Evolutionary conservation across 1,284 basidiomycete genomes (phyloP).

Genomic region (Rhizoctonia solani): DNA sequence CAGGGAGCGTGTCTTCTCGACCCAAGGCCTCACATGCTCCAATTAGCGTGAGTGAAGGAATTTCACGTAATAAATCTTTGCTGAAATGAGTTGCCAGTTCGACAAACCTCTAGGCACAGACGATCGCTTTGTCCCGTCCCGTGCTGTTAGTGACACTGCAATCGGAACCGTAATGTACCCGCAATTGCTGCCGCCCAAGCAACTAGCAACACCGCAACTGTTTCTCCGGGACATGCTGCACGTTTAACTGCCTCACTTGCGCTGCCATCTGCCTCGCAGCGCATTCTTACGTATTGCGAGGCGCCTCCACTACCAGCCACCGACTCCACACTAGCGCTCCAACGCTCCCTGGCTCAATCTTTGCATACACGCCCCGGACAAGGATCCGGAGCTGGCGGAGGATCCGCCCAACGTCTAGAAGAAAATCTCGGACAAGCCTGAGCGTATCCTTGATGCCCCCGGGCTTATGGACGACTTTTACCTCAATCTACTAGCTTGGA

Average conservation of each 20-base stretch:
- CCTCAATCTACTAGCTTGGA: constrained; percentile 93
- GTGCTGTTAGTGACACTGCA: constrained; percentile 56
- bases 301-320: constrained; percentile 70
- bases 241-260: constrained; percentile 74
- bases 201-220: constrained; percentile 42
- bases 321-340: constrained; percentile 68
- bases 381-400: constrained; percentile 59
- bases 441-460: constrained; percentile 93
- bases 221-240: constrained; percentile 76
- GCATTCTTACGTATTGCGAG: constrained; percentile 78
- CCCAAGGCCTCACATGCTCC: constrained; percentile 29
- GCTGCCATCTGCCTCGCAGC: constrained; percentile 65
- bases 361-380: constrained; percentile 64
- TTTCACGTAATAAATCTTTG: constrained; percentile 6
- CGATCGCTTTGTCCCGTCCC: constrained; percentile 74
- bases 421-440: constrained; percentile 81
- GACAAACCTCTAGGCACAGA: constrained; percentile 52
- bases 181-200: constrained; percentile 36
- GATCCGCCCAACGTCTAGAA: constrained; percentile 66
- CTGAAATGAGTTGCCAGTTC: constrained; percentile 14
- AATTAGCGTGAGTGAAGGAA: neutral
- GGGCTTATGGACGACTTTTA: constrained; percentile 98
- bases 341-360: constrained; percentile 71
- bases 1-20: constrained; percentile 27
- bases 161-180: constrained; percentile 63